phyloP scores from a whole-genome alignment of 306 rosid genomes.

The Vachellia pachyceras region DNA sequence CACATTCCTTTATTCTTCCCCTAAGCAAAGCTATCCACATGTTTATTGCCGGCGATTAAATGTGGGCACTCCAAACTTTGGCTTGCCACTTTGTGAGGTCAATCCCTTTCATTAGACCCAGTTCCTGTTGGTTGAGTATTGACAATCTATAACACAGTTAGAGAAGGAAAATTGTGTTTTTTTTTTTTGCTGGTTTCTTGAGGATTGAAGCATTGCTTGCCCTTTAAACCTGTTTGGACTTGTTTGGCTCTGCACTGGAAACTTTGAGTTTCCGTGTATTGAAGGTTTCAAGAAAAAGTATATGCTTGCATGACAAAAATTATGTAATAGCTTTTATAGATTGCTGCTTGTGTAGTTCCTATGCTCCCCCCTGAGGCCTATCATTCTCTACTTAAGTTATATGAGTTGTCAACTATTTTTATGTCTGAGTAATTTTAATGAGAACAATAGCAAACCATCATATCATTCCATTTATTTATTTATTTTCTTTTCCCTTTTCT shows the following conservation, averaged over 20 bases:
- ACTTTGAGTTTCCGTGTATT: neutral
- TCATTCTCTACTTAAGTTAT: neutral
- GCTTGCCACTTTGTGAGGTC: no score
- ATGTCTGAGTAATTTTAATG: neutral
- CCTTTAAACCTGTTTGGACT: neutral
- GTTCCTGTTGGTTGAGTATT: no score
- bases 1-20: no score
- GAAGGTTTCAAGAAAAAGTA: neutral
- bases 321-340: neutral
- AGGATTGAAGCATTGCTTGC: neutral
- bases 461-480: no score
- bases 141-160: neutral
- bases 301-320: neutral
- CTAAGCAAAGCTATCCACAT: no score
- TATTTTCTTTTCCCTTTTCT: no score
- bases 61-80: no score
- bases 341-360: neutral
- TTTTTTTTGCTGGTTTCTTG: neutral
- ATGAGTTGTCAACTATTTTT: neutral
- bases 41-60: no score
- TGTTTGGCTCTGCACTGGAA: neutral
- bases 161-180: no score
- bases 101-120: no score
- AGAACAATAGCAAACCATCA: neutral
- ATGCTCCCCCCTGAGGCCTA: neutral